Conservation (phyloP, 257 asterid species). For the Penstemon davidsonii region DNA sequence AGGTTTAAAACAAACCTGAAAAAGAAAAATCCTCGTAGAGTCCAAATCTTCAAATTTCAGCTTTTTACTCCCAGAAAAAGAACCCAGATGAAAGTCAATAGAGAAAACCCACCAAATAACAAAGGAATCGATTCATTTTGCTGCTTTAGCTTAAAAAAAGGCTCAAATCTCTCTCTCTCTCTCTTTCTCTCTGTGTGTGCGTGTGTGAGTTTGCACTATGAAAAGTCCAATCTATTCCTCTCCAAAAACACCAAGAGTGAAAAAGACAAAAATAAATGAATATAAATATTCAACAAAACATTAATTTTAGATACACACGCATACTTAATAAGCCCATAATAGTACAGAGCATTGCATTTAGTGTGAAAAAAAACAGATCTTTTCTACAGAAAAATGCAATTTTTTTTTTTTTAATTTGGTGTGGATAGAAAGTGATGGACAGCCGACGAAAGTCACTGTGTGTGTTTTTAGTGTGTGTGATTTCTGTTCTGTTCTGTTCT, state of each 20-base stretch:
- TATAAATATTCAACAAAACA: slow-evolving; percentile 10
- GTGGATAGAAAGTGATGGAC: slow-evolving; percentile 32
- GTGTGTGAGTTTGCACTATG: slow-evolving; percentile 18
- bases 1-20: slow-evolving; percentile 35
- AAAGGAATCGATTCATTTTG: slow-evolving; percentile 26
- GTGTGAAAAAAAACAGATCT: slow-evolving; percentile 26
- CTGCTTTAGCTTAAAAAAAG: slow-evolving; percentile 5
- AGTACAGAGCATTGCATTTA: slow-evolving; percentile 23
- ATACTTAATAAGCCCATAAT: slow-evolving; percentile 25
- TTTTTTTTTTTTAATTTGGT: slow-evolving; percentile 22
- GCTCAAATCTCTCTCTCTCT: background rate
- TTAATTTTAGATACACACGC: slow-evolving; percentile 20
- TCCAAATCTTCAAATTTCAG: slow-evolving; percentile 26
- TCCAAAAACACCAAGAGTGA: slow-evolving; percentile 27
- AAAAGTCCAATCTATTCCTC: slow-evolving; percentile 30
- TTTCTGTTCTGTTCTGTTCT: too few species aligned
- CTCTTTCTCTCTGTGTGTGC: slow-evolving; percentile 23
- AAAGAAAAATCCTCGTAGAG: slow-evolving; percentile 15
- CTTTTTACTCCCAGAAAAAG: slow-evolving; percentile 17
- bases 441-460: slow-evolving; percentile 34
- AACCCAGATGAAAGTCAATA: slow-evolving; percentile 33
- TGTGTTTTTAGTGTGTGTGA: background rate
- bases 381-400: slow-evolving; percentile 22
- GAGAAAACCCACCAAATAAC: slow-evolving; percentile 22
- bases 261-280: slow-evolving; percentile 30